These are phyloP conservation scores for Hymenoscyphus fraxineus DNA, from an alignment of 2,329 filamentous ascomycete genomes.

Conservation along the genomic window DNA sequence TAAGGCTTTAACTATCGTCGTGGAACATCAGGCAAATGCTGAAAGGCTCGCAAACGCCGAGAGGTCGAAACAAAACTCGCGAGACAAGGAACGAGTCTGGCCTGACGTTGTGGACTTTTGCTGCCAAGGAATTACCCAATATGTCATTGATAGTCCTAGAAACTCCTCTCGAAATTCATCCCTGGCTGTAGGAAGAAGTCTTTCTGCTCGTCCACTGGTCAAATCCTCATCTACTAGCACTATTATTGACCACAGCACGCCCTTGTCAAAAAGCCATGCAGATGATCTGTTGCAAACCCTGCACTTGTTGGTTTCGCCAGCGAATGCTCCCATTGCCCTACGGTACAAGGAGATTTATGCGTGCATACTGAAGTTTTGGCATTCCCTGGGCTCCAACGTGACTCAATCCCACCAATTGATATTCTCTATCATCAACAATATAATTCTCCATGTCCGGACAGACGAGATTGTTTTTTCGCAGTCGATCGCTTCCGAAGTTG, in stretches of 20 bases:
- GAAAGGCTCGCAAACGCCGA: conserved; percentile 58
- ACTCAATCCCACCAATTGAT: conserved; percentile 66
- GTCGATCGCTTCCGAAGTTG: conserved; percentile 52
- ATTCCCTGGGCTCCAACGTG: conserved; percentile 52
- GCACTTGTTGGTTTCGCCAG: conserved; percentile 56
- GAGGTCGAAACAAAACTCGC: too few species aligned
- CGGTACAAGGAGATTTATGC: conserved; percentile 54
- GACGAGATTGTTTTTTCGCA: conserved; percentile 65
- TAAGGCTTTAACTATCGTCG: conserved; percentile 66
- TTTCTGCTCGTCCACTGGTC: conserved; percentile 22
- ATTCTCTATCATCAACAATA: conserved; percentile 70
- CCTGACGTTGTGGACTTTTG: conserved; percentile 49
- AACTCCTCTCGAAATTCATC: conserved; percentile 22
- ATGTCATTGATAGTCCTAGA: conserved; percentile 34
- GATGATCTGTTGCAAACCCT: conserved; percentile 64
- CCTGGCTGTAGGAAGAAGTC: conserved; percentile 14
- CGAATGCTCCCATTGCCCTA: conserved; percentile 63
- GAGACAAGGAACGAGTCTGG: conserved; percentile 44
- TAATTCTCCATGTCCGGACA: conserved; percentile 62
- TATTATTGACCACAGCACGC: conserved; percentile 25
- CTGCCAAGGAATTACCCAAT: conserved; percentile 55
- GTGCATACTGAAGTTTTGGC: conserved; percentile 58
- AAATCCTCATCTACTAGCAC: conserved; percentile 26
- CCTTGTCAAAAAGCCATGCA: conserved; percentile 36
- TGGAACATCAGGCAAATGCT: conserved; percentile 71